Percentiles rank a stretch among this genome's conserved stretches.
These are phyloP conservation scores for Trametes sanguinea DNA, from an alignment of 768 basidiomycete species.

Conservation along the genomic window DNA sequence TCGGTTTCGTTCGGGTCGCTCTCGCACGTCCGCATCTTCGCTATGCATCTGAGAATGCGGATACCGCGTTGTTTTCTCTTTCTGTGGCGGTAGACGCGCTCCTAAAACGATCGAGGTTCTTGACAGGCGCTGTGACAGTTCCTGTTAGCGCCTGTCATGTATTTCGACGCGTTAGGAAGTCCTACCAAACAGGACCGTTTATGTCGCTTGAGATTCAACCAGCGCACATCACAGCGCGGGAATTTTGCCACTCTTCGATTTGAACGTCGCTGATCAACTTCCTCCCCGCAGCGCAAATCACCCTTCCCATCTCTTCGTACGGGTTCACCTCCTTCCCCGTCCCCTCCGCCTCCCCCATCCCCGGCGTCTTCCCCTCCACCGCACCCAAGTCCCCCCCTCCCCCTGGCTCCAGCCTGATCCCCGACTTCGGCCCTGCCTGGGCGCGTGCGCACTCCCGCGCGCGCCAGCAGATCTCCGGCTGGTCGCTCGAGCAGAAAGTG, in stretches of 20 bases:
- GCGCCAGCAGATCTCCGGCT: conserved; percentile 42
- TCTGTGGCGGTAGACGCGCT: no score
- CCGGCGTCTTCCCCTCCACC: conserved; percentile 53
- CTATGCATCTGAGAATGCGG: not conserved
- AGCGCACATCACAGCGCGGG: no score
- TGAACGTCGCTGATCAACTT: no score
- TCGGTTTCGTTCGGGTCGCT: not conserved
- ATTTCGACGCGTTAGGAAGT: no score
- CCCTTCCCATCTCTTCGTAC: conserved; percentile 42
- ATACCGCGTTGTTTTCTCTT: no score
- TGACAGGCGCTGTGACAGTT: not conserved
- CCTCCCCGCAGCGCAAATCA: conserved; percentile 27
- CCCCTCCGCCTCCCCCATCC: conserved; percentile 55
- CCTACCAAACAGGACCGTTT: no score
- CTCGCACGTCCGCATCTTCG: not conserved
- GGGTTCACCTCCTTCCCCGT: conserved; percentile 63
- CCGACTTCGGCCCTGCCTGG: conserved; percentile 42
- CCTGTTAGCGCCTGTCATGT: not conserved
- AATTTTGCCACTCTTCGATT: not conserved
- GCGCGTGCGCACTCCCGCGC: conserved; percentile 27
- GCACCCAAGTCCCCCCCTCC: conserved; percentile 61
- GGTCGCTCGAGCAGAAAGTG: conserved; percentile 65
- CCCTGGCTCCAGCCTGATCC: conserved; percentile 39
- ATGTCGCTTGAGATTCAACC: no score
- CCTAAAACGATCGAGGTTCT: not conserved